phyloP scores from a whole-genome alignment of 768 basidiomycete genomes.

The Psilocybe sp. region DNA sequence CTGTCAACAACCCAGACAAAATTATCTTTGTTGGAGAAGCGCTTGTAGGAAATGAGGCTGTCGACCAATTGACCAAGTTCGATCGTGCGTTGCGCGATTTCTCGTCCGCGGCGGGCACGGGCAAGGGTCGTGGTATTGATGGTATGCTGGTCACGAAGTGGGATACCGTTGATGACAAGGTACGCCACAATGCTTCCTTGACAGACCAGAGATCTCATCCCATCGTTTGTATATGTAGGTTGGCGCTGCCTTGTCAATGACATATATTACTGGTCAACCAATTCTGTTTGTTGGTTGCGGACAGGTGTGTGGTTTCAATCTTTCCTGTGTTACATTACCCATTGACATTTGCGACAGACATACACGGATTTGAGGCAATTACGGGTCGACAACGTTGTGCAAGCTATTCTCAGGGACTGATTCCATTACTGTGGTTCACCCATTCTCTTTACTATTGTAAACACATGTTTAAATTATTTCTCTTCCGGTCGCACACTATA shows the following conservation, averaged over 20 bases:
- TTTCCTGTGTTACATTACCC: too few species aligned
- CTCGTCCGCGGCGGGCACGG: conserved; percentile 65
- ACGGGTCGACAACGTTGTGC: conserved; percentile 88
- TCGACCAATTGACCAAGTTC: conserved; percentile 96
- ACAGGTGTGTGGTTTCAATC: conserved; percentile 82
- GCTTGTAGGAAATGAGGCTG: conserved; percentile 96
- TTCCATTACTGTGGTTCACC: not conserved
- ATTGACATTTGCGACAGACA: conserved; percentile 51
- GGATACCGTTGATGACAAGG: conserved; percentile 98
- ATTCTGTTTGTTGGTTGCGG: conserved; percentile 98
- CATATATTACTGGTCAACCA: conserved; percentile 97
- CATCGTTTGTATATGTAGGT: conserved; percentile 53
- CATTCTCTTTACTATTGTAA: not conserved
- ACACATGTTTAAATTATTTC: not conserved
- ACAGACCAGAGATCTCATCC: not conserved
- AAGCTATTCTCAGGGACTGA: conserved; percentile 84
- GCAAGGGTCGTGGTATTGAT: conserved; percentile 88
- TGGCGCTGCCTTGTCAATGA: conserved; percentile 98
- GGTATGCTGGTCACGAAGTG: conserved; percentile 99
- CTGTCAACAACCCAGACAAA: conserved; percentile 94
- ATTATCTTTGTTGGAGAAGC: conserved; percentile 98
- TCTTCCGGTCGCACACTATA: too few species aligned
- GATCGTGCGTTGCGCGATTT: conserved; percentile 93
- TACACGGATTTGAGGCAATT: conserved; percentile 95
- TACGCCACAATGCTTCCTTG: conserved; percentile 27